phyloP scores from a whole-genome alignment of 2,329 filamentous ascomycete species.

The Fusarium sterilihyphosum region DNA sequence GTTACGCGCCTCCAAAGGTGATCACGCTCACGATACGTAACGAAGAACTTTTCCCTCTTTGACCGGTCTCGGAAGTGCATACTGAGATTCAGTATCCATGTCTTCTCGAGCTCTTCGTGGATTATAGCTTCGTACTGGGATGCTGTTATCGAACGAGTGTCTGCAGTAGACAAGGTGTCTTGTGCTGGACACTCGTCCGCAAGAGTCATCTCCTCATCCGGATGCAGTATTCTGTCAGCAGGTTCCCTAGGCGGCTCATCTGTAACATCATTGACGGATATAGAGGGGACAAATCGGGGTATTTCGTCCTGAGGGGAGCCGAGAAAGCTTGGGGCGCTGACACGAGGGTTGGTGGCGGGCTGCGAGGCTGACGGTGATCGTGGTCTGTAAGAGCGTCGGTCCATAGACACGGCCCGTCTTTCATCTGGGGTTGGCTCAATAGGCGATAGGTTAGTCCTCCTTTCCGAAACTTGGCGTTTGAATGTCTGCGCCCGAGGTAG shows the following conservation, averaged over 20 bases:
- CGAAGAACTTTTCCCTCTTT: constrained; percentile 95
- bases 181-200: constrained; percentile 35
- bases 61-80: constrained; percentile 98
- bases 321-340: constrained; percentile 60
- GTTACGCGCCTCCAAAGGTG: constrained; percentile 88
- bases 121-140: constrained; percentile 71
- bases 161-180: constrained; percentile 49
- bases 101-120: constrained; percentile 82
- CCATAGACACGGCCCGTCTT: constrained; percentile 76
- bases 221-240: constrained; percentile 7
- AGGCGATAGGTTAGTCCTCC: constrained; percentile 76
- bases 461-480: constrained; percentile 84
- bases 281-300: constrained; percentile 27
- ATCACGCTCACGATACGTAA: constrained; percentile 87
- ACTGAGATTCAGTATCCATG: constrained; percentile 96
- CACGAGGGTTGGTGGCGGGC: constrained; percentile 49
- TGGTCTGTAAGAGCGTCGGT: constrained; percentile 57
- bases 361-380: constrained; percentile 37
- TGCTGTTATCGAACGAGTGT: constrained; percentile 60
- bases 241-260: constrained; percentile 14
- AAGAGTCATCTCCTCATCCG: constrained; percentile 37
- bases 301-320: constrained; percentile 35
- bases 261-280: constrained; percentile 24
- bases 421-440: constrained; percentile 71
- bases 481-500: constrained; percentile 82